Evolutionary conservation across 192 early-diverging fungal species (phyloP).

Genomic region (Coemansia sp.): DNA sequence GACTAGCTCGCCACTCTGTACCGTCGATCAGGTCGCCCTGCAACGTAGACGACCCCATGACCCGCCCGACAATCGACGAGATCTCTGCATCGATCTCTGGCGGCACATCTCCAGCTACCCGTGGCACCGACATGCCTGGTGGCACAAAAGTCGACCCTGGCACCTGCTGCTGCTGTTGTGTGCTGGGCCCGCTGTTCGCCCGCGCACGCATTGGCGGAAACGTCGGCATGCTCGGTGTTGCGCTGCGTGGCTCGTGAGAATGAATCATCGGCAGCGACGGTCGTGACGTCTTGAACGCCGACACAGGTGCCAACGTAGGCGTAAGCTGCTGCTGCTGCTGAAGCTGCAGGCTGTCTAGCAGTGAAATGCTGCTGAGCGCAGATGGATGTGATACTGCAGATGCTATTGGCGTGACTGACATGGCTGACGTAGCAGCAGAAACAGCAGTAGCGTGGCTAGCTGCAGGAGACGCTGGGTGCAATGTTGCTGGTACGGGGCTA

Average conservation of each 20-base stretch:
- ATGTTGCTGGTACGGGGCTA: too few relatives aligned
- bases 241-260: conserved; percentile 5
- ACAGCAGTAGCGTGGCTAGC: neutral
- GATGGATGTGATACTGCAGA: neutral
- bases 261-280: conserved; percentile 28
- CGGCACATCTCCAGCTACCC: conserved; percentile 16
- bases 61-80: conserved; percentile 44
- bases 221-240: conserved; percentile 6
- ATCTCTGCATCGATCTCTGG: conserved; percentile 50
- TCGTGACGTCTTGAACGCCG: conserved; percentile 18
- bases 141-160: conserved; percentile 4
- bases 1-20: conserved; percentile 45
- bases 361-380: conserved; percentile 15
- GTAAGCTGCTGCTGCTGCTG: conserved; percentile 8
- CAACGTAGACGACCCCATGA: conserved; percentile 43
- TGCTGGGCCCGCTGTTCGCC: conserved; percentile 39
- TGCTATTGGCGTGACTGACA: neutral
- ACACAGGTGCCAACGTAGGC: conserved; percentile 11
- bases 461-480: neutral
- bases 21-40: conserved; percentile 43
- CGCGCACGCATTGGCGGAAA: conserved; percentile 23
- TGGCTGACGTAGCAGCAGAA: neutral
- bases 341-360: conserved; percentile 23
- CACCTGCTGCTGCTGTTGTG: conserved; percentile 8
- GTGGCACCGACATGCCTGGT: neutral